Evolutionary conservation across 2,329 filamentous ascomycete genomes (phyloP), one percentile per base, ranked within the genome.

Genomic region (Pseudocercospora fijiensis): DNA sequence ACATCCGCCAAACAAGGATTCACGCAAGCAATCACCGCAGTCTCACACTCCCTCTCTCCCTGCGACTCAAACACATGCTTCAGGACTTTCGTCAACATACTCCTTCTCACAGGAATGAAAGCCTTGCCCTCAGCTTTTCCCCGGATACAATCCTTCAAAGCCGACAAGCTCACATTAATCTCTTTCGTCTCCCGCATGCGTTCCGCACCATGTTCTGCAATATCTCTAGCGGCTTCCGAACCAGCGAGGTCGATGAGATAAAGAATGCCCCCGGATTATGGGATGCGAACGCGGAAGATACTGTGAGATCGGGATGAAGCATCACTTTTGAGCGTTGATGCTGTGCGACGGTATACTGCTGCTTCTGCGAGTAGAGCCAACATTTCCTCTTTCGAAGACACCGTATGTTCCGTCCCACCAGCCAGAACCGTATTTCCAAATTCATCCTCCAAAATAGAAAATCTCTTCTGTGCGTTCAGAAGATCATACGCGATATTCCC

Each of bases 231-330:
- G 1, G 60, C 60, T 58, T 65, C 64, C 5, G 64, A 65, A 2
- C 64, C 64, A 2, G 64, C 64, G 13, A 65, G 47, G 37, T 65
- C 64, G 18, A 65, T 43, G 6, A 65, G 64, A 30, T 63, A 65
- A 18, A 65, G 57, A 13, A 61, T 26, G 2, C 64, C 60, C 2
- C 27, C n/a, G 6, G 51, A 22, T 4, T 22, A 1, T 11, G 18
- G 16, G 49, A 65, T 53, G 1, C 60, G 60, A 28, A 65, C 45
- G 20, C 61, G 64, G 27, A 60, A 65, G 27, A 65, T 55, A 24
- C 49, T 58, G 33, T 65, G 64, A 8, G 60, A 65, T 9, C 64
- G 56, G 3, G 64, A 65, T 11, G 60, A 63, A 27, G 58, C 28
- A 58, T 63, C 51, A 27, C 60, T 65, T 26, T 61, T 65, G 7